Percentiles rank a stretch among this genome's conserved stretches.
phyloP scores from a whole-genome alignment of 2,329 filamentous ascomycete species.

The Claviceps sorghi region DNA sequence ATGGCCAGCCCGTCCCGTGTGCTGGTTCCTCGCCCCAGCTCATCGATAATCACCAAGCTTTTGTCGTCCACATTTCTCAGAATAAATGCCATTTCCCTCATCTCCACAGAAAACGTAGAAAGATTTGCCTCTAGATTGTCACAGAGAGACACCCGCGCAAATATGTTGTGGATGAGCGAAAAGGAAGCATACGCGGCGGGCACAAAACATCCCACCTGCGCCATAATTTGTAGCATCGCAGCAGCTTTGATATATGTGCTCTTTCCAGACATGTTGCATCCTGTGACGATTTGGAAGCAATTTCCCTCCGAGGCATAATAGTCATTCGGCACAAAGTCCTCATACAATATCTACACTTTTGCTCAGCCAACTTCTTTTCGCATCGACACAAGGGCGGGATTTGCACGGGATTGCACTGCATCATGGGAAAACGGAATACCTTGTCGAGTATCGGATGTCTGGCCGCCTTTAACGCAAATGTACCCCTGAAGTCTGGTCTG shows the following conservation, averaged over 20 bases:
- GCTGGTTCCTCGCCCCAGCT: constrained; percentile 82
- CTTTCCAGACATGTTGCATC: constrained; percentile 97
- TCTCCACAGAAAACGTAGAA: constrained; percentile 86
- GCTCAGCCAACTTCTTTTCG: background rate
- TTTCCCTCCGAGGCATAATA: constrained; percentile 69
- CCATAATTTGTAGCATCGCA: constrained; percentile 79
- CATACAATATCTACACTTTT: constrained; percentile 38
- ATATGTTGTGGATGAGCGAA: constrained; percentile 66
- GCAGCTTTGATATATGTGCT: constrained; percentile 85
- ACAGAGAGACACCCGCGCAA: constrained; percentile 74
- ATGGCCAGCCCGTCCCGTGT: constrained; percentile 80
- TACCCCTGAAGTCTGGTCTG: constrained; percentile 52
- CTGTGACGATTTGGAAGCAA: constrained; percentile 85
- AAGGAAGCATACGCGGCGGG: constrained; percentile 75
- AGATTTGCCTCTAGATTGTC: constrained; percentile 83
- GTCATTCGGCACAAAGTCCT: constrained; percentile 74
- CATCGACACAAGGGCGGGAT: background rate
- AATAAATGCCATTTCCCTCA: constrained; percentile 93
- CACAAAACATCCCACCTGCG: constrained; percentile 81
- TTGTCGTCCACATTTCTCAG: constrained; percentile 62
- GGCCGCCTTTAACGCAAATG: constrained; percentile 57
- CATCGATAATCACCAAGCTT: constrained; percentile 76
- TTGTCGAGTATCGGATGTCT: constrained; percentile 70
- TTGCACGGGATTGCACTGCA: background rate
- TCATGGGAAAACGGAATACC: constrained; percentile 14